phyloP scores from a whole-genome alignment of 352 stramenopile genomes.

The Phytophthora hibernalis region DNA sequence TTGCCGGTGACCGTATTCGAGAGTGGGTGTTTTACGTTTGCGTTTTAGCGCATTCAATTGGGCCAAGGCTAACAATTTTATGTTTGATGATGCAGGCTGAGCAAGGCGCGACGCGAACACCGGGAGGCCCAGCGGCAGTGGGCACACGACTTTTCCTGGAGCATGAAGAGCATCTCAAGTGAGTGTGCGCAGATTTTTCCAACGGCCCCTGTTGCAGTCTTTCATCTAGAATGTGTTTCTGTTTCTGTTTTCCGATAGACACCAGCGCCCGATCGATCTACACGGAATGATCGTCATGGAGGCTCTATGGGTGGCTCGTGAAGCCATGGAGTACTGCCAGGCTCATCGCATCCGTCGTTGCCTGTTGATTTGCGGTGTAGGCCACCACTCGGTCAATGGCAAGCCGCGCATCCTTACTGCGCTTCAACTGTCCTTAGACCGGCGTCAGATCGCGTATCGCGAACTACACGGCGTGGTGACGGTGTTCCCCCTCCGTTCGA shows the following conservation, averaged over 20 bases:
- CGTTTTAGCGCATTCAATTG: neutral
- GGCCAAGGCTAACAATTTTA: neutral
- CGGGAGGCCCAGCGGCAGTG: slow-evolving; percentile 71
- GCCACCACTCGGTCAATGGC: slow-evolving; percentile 73
- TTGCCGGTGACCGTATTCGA: slow-evolving; percentile 60
- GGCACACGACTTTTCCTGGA: slow-evolving; percentile 67
- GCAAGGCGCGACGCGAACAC: slow-evolving; percentile 52
- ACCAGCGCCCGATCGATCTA: slow-evolving; percentile 62
- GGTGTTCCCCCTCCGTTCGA: slow-evolving; percentile 69
- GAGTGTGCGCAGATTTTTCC: slow-evolving; percentile 24
- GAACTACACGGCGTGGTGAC: slow-evolving; percentile 63
- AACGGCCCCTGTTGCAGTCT: slow-evolving; percentile 19
- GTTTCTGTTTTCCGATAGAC: slow-evolving; percentile 35
- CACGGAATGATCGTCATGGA: slow-evolving; percentile 78
- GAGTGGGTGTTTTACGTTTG: slow-evolving; percentile 48
- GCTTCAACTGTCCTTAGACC: slow-evolving; percentile 65
- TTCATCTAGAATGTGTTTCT: slow-evolving; percentile 21
- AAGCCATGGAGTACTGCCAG: slow-evolving; percentile 69
- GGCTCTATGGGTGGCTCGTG: slow-evolving; percentile 58
- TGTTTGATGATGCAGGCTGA: slow-evolving; percentile 43
- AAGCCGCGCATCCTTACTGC: slow-evolving; percentile 68
- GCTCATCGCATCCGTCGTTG: slow-evolving; percentile 66
- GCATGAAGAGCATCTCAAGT: slow-evolving; percentile 60
- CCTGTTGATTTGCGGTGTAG: slow-evolving; percentile 67
- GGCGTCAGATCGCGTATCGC: slow-evolving; percentile 65